These are phyloP conservation scores for Xerocomellus intermedius DNA, from an alignment of 768 basidiomycete species.

Conservation along the genomic window DNA sequence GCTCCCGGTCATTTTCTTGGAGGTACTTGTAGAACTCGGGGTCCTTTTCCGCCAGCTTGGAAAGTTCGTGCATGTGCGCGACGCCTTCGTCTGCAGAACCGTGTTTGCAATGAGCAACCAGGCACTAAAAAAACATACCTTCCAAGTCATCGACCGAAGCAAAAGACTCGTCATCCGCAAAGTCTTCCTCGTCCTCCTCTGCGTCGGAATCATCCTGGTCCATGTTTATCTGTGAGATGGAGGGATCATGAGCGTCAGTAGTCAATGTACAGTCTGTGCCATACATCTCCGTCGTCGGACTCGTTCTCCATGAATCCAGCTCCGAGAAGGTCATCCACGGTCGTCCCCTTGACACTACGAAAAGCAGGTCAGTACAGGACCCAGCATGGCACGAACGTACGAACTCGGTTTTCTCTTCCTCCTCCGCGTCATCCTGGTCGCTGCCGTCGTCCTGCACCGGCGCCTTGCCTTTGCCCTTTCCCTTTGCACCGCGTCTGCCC, in stretches of 20 bases:
- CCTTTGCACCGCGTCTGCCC: constrained; percentile 50
- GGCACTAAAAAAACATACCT: constrained; percentile 33
- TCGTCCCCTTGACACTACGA: constrained; percentile 43
- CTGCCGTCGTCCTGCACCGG: constrained; percentile 32
- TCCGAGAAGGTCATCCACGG: constrained; percentile 74
- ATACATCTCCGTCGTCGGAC: constrained; percentile 44
- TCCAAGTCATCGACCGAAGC: constrained; percentile 80
- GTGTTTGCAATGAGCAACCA: neutral
- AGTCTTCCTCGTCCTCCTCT: constrained; percentile 43
- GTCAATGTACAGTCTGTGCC: constrained; percentile 8
- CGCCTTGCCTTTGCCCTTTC: constrained; percentile 27
- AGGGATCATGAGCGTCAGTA: constrained; percentile 3
- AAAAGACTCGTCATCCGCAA: constrained; percentile 62
- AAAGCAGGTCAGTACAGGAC: neutral
- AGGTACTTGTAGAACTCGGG: constrained; percentile 99
- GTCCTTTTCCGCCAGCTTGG: constrained; percentile 90
- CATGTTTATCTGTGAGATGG: constrained; percentile 19
- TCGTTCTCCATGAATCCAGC: constrained; percentile 71
- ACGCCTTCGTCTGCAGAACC: constrained; percentile 59
- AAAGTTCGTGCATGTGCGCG: constrained; percentile 76
- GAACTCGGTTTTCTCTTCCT: constrained; percentile 7
- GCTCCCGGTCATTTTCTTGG: constrained; percentile 89
- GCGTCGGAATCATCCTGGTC: constrained; percentile 32
- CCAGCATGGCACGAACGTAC: neutral
- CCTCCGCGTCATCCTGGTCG: constrained; percentile 24